Evolutionary conservation across 352 stramenopile genomes (phyloP), one percentile per base, ranked within the genome.

Genomic region (Globisporangium nunn): DNA sequence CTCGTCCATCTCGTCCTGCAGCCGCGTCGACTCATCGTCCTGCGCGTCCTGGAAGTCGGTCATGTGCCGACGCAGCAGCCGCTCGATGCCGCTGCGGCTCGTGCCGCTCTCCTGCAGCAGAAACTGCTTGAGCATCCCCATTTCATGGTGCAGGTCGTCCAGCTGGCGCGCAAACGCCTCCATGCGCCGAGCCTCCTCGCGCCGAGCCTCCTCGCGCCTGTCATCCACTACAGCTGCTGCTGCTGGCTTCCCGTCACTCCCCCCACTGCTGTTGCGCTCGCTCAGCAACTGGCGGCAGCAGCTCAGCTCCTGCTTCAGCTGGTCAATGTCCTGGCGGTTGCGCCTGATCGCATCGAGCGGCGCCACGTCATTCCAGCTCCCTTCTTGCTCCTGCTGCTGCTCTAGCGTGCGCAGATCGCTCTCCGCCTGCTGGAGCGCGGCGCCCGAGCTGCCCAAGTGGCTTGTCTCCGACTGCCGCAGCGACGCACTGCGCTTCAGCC

Each of bases 1-100:
- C 14, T 81, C 74, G 56, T 85, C 74, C 72, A 87, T 70, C 59
- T 88, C 78, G 28, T 82, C 70, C 31, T 75, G 64, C 41, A 88
- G 58, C 0, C 70, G 75, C 52, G 81, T 76, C 41, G 69, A 62
- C 30, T 84, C 78, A 31, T 75, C 77, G 18, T 78, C 68, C 35
- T 88, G 78, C 15, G 70, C 45, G 7, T 81, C 71, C 2, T 74
- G 74, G 37, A 74, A 69, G 12, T 74, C 68, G 15, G 62, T 52
- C 67, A 87, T 75, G 56, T 87, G 70, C n/a, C 58, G 63, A 39
- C 63, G 58, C 31, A 88, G 46, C 39, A 85, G 57, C n/a, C 65
- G 69, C 47, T 86, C 72, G 0, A 88, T 61, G 49, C 81, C 70
- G 17, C 66, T 65, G n/a, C 70, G 70, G 45, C 70, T 78, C 5